These are phyloP conservation scores for Lithohypha guttulata DNA, from an alignment of 2,329 filamentous ascomycete species.

Conservation along the genomic window DNA sequence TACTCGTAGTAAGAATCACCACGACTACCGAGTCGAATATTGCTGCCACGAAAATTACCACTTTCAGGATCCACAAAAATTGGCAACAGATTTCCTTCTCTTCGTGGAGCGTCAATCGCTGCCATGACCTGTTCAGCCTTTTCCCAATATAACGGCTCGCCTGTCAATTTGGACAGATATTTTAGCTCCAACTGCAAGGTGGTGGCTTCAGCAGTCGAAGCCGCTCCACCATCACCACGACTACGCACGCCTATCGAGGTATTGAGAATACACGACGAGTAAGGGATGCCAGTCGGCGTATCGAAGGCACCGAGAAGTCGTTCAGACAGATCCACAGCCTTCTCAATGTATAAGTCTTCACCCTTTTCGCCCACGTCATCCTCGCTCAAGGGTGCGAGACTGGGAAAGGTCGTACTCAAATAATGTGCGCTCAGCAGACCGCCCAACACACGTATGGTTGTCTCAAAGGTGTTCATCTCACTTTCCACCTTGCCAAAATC, in stretches of 20 bases:
- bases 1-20: constrained; percentile 99
- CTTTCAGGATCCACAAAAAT: constrained; percentile 77
- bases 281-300: constrained; percentile 74
- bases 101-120: constrained; percentile 71
- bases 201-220: constrained; percentile 87
- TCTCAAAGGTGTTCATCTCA: constrained; percentile 96
- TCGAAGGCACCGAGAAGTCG: constrained; percentile 80
- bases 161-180: constrained; percentile 87
- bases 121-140: constrained; percentile 85
- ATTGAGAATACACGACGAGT: constrained; percentile 78
- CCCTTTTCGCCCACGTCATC: constrained; percentile 62
- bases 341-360: constrained; percentile 91
- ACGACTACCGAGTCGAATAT: constrained; percentile 84
- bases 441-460: constrained; percentile 93
- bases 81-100: constrained; percentile 72
- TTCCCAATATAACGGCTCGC: constrained; percentile 87
- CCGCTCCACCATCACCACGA: constrained; percentile 49
- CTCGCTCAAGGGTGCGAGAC: constrained; percentile 63
- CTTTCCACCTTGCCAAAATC: constrained; percentile 77
- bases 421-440: constrained; percentile 90
- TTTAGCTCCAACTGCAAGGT: constrained; percentile 94
- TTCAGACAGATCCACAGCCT: constrained; percentile 85
- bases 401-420: constrained; percentile 70
- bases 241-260: constrained; percentile 66
- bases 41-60: constrained; percentile 69